Base-by-base conservation (phyloP, 164 flowering plant genomes). In the Aristolochia fimbriata region DNA sequence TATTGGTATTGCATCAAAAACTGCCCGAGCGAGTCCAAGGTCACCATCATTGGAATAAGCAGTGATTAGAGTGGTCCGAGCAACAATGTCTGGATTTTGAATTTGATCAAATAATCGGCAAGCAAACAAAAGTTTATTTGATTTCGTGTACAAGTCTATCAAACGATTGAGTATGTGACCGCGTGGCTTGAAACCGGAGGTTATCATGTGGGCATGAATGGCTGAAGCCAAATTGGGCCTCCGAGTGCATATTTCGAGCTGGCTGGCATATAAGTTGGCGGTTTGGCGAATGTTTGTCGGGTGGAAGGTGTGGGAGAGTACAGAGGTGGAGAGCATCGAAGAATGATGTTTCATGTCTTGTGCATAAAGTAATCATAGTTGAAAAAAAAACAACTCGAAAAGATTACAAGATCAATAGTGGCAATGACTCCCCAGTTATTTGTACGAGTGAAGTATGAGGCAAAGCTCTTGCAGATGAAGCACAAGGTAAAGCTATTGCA, bases 81-180 rank as follows among this genome's bases (percentile, higher is more conserved):
- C 76, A 24, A 83, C 76, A 10, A 87, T 62, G 57, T 82, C 89
- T 22, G 79, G 84, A 13, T 77, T 58, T 33, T 81, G 79, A 67
- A 80, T 85, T 79, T 48, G 41, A 58, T 82, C 87, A 70, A 83
- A 83, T 73, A 87, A 72, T 22, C 56, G 60, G 59, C 72, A 79
- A 0, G 87, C 91, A 24, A 74, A 76, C 4, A 0, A 14, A 1
- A 85, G 54, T 41, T 74, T 60, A 11, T 65, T 64, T 0, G 80
- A 73, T 58, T 81, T 85, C 51, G 78, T 65, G 23, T 85, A 87
- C 1, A 85, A 20, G 45, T 81, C 75, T 20, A 87, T 85, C 31
- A 87, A 68, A 24, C 86, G 83, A 67, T 85, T 83, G 52, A 82
- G 73, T 50, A 85, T 75, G 65, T 75, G 79, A 31, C 72, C 75